Conservation (phyloP, 2,329 filamentous ascomycete genomes). For the Pseudogymnoascus sp. region DNA sequence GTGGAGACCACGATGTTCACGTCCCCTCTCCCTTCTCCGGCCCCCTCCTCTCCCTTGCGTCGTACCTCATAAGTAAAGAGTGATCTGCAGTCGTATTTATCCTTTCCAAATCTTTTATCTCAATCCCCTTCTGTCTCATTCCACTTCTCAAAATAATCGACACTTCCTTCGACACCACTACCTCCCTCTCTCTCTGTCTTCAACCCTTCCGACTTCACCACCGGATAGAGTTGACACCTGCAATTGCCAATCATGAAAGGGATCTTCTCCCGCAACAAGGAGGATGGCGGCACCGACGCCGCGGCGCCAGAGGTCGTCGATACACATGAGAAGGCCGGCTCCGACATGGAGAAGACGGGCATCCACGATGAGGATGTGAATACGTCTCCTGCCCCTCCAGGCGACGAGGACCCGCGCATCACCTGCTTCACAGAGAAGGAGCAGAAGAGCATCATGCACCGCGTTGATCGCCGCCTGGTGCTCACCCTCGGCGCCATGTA, state of each 20-base stretch:
- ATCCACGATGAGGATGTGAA: not conserved
- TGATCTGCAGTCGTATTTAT: constrained; percentile 5
- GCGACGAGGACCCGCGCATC: constrained; percentile 13
- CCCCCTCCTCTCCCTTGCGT: not conserved
- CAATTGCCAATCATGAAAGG: not conserved
- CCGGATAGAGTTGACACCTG: not conserved
- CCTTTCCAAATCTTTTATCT: constrained; percentile 8
- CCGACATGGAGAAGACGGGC: constrained; percentile 4
- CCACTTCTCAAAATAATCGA: not conserved
- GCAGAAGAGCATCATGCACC: constrained; percentile 58
- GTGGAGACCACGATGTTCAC: not conserved
- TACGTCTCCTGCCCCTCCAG: not conserved
- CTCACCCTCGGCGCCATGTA: constrained; percentile 58
- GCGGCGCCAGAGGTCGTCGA: not conserved
- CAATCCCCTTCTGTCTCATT: not conserved
- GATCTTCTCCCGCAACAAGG: not conserved
- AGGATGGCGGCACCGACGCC: not conserved
- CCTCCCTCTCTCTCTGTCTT: not conserved
- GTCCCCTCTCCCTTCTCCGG: not conserved
- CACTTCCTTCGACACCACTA: too few species aligned
- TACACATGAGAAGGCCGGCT: not conserved
- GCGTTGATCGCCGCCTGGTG: constrained; percentile 61
- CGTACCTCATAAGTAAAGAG: constrained; percentile 3
- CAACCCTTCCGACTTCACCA: not conserved
- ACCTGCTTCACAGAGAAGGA: constrained; percentile 48